A percentile compares a stretch with the other conserved stretches of the same genome.
phyloP scores from a whole-genome alignment of 129 eudicot genomes.

The Chrysanthemum makinoi region DNA sequence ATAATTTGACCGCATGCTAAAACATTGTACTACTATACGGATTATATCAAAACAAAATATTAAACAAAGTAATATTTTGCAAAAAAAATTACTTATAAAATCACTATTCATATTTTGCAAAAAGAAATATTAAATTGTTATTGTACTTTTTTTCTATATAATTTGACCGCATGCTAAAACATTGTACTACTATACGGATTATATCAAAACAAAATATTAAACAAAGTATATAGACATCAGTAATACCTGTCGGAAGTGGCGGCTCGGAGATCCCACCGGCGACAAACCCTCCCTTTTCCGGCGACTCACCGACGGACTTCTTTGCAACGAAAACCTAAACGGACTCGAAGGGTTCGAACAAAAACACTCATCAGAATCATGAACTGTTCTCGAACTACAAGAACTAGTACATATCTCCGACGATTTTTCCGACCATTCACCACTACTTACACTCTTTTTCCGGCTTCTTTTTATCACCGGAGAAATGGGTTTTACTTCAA shows the following conservation, averaged over 20 bases:
- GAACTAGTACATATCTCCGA: constrained; percentile 60
- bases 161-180: neutral
- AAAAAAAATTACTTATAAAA: too few species aligned
- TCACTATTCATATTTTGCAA: too few species aligned
- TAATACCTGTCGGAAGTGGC: constrained; percentile 54
- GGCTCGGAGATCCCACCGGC: constrained; percentile 61
- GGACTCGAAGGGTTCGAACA: constrained; percentile 66
- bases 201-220: neutral
- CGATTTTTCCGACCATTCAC: constrained; percentile 49
- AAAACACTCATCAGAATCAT: constrained; percentile 36
- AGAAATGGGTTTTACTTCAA: constrained; percentile 9
- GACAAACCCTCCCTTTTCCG: constrained; percentile 46
- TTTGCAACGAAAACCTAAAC: constrained; percentile 63
- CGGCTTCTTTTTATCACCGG: neutral
- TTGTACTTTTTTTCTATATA: neutral
- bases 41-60: neutral
- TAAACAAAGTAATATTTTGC: neutral
- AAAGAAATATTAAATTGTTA: too few species aligned
- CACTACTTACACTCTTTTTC: too few species aligned
- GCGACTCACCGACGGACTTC: constrained; percentile 41
- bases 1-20: neutral
- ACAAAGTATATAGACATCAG: neutral
- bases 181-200: neutral
- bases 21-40: neutral
- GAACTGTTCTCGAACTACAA: constrained; percentile 53